Percentiles rank a stretch among this genome's conserved stretches.
Conservation (phyloP, 2,329 filamentous ascomycete genomes). For the Delphinella strobiligena region DNA sequence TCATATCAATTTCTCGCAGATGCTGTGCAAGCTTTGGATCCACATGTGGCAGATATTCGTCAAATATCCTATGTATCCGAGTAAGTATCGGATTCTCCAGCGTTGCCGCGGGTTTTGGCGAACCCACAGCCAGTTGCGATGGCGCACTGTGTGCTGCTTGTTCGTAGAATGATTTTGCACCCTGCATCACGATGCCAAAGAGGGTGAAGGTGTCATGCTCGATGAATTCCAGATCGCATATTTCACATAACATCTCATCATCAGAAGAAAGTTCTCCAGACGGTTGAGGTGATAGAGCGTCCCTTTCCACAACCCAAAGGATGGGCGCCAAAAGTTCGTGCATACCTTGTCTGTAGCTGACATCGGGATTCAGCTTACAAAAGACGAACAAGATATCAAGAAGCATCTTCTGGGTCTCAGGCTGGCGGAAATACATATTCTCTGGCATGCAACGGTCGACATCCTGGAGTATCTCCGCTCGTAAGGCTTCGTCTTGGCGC, state of each 20-base stretch:
- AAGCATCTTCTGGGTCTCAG: slow-evolving; percentile 65
- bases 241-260: slow-evolving; percentile 47
- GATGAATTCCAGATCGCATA: slow-evolving; percentile 60
- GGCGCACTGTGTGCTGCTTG: slow-evolving; percentile 31
- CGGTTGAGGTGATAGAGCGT: slow-evolving; percentile 45
- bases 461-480: slow-evolving; percentile 86
- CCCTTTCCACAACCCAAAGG: slow-evolving; percentile 69
- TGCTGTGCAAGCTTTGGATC: slow-evolving; percentile 78
- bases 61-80: slow-evolving; percentile 77
- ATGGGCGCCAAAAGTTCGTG: slow-evolving; percentile 89
- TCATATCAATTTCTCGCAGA: slow-evolving; percentile 68
- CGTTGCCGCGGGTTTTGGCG: slow-evolving; percentile 25
- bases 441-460: slow-evolving; percentile 85
- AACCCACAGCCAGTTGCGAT: slow-evolving; percentile 18
- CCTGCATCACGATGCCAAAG: slow-evolving; percentile 80
- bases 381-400: slow-evolving; percentile 87
- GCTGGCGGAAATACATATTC: slow-evolving; percentile 76
- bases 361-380: slow-evolving; percentile 77
- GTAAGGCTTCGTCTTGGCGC: slow-evolving; percentile 69
- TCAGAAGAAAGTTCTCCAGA: slow-evolving; percentile 15
- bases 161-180: slow-evolving; percentile 77
- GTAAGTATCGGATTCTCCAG: slow-evolving; percentile 63
- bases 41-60: slow-evolving; percentile 61
- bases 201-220: slow-evolving; percentile 87
- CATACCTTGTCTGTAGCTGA: slow-evolving; percentile 97